These are phyloP conservation scores for Penicillium angulare DNA, from an alignment of 495 filamentous ascomycete genomes.

Conservation along the genomic window DNA sequence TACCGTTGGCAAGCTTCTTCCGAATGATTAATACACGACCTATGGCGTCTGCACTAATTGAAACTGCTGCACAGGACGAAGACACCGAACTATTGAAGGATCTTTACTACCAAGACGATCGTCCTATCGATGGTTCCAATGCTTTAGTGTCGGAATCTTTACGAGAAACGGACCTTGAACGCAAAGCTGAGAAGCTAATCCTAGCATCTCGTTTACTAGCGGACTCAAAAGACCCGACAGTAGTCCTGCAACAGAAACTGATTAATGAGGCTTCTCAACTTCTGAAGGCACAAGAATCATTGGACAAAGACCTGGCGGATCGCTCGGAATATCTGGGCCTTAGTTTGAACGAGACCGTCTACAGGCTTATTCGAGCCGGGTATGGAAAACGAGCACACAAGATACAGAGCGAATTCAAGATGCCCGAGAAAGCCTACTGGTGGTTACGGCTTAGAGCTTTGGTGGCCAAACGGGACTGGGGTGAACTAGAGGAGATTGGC, in stretches of 20 bases:
- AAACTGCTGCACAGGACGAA: conserved; percentile 71
- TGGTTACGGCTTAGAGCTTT: conserved; percentile 89
- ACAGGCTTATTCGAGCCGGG: conserved; percentile 71
- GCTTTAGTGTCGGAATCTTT: conserved; percentile 83
- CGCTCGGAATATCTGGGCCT: conserved; percentile 71
- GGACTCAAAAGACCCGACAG: conserved; percentile 74
- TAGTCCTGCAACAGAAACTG: conserved; percentile 65
- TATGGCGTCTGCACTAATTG: conserved; percentile 83
- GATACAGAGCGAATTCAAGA: conserved; percentile 86
- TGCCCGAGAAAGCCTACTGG: conserved; percentile 84
- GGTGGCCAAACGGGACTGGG: conserved; percentile 86
- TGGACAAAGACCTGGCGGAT: conserved; percentile 75
- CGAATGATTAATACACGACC: conserved; percentile 85
- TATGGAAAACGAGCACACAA: conserved; percentile 80
- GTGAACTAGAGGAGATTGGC: conserved; percentile 82
- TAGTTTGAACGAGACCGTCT: conserved; percentile 85
- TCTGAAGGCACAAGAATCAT: conserved; percentile 76
- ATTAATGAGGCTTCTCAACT: conserved; percentile 76
- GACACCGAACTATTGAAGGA: conserved; percentile 89
- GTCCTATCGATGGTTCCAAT: conserved; percentile 82
- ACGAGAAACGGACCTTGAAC: conserved; percentile 57
- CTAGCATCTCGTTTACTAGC: conserved; percentile 76
- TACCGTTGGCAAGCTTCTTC: conserved; percentile 89
- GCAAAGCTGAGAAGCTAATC: conserved; percentile 78
- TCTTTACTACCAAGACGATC: conserved; percentile 96